Conservation (phyloP, 495 filamentous ascomycete genomes). For the Xylaria acuta region DNA sequence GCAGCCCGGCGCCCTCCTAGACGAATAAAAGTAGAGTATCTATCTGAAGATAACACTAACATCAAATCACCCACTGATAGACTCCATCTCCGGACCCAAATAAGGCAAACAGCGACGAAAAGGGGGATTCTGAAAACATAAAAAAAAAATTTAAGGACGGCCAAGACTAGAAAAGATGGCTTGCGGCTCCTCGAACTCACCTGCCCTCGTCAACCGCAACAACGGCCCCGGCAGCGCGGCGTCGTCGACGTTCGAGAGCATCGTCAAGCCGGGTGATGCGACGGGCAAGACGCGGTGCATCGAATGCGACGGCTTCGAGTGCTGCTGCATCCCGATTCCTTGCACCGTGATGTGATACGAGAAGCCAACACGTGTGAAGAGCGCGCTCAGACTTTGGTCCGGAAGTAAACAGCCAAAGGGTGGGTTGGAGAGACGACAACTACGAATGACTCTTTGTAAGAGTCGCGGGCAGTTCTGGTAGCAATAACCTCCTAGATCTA, state of each 20-base stretch:
- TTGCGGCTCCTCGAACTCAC: constrained; percentile 30
- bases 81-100: neutral
- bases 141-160: neutral
- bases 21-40: neutral
- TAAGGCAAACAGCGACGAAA: neutral
- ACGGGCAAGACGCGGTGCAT: constrained; percentile 51
- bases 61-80: neutral
- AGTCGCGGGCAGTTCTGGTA: neutral
- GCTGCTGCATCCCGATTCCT: constrained; percentile 56
- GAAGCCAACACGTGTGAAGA: neutral
- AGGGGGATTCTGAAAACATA: neutral
- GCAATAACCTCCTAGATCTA: neutral
- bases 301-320: constrained; percentile 53
- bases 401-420: too few relatives aligned
- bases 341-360: constrained; percentile 49
- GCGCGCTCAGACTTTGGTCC: neutral
- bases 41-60: neutral
- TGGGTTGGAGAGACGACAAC: too few relatives aligned
- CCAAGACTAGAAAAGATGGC: too few relatives aligned
- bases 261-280: constrained; percentile 48
- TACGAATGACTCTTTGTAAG: neutral
- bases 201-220: constrained; percentile 43
- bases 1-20: neutral
- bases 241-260: constrained; percentile 46
- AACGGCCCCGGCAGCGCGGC: constrained; percentile 47